Conservation (phyloP, 257 asterid species). For the Ophiorrhiza pumila region DNA sequence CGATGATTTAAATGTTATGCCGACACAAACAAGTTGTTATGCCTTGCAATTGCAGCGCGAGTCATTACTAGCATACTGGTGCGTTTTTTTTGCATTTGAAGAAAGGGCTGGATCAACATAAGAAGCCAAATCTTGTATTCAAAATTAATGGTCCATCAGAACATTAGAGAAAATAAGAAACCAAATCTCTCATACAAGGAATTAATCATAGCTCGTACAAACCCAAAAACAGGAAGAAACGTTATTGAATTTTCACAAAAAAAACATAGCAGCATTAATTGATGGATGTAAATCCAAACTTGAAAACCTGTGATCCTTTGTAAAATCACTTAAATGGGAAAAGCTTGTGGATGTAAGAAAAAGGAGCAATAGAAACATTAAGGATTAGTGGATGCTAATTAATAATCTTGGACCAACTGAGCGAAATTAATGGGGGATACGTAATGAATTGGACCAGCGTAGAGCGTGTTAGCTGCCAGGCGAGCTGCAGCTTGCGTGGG, state of each 20-base stretch:
- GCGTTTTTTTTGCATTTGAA: too few relatives aligned
- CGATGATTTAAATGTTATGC: too few relatives aligned
- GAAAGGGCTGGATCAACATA: too few relatives aligned
- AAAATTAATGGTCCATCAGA: not conserved
- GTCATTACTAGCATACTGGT: too few relatives aligned
- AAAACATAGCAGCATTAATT: too few relatives aligned
- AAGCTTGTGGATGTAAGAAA: not conserved
- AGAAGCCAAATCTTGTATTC: too few relatives aligned
- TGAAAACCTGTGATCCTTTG: not conserved
- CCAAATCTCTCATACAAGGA: not conserved
- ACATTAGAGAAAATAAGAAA: not conserved
- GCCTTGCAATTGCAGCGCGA: too few relatives aligned
- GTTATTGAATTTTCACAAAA: not conserved
- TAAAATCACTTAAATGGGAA: not conserved
- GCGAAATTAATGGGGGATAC: slow-evolving; percentile 41
- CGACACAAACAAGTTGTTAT: too few relatives aligned
- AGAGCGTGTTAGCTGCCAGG: slow-evolving; percentile 35
- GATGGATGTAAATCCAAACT: too few relatives aligned
- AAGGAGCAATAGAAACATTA: not conserved
- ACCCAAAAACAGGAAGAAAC: not conserved
- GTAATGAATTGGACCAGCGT: slow-evolving; percentile 26
- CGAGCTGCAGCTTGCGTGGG: slow-evolving; percentile 35
- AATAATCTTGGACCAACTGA: slow-evolving; percentile 16
- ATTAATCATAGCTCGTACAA: not conserved
- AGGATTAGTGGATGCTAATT: not conserved